Conservation (phyloP, 2,329 filamentous ascomycete genomes). For the Thelonectria blattea region DNA sequence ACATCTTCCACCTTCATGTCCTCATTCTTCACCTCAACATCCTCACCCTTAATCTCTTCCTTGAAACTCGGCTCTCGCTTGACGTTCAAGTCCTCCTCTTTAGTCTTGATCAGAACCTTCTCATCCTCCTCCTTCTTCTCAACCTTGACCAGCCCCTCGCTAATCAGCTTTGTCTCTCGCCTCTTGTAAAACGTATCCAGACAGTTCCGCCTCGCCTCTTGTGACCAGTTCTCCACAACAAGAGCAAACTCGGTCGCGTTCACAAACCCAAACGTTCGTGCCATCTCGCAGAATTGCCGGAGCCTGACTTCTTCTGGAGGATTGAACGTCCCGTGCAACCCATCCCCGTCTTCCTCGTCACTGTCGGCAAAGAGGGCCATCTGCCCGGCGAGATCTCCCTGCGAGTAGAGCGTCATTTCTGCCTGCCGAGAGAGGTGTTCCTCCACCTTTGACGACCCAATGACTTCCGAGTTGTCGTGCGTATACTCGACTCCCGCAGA, state of each 20-base stretch:
- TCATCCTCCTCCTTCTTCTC: slow-evolving; percentile 29
- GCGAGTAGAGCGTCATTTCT: slow-evolving; percentile 60
- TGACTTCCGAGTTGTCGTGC: slow-evolving; percentile 94
- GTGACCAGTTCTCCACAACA: slow-evolving; percentile 88
- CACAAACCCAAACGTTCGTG: slow-evolving; percentile 75
- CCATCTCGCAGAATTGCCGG: slow-evolving; percentile 92
- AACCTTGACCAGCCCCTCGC: slow-evolving; percentile 32
- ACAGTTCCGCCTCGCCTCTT: slow-evolving; percentile 78
- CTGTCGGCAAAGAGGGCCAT: slow-evolving; percentile 65
- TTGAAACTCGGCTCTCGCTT: slow-evolving; percentile 18
- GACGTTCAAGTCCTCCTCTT: slow-evolving; percentile 21
- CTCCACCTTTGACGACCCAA: slow-evolving; percentile 92
- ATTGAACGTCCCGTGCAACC: slow-evolving; percentile 59
- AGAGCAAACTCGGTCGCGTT: slow-evolving; percentile 85
- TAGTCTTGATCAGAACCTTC: slow-evolving; percentile 17
- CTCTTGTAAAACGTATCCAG: slow-evolving; percentile 80
- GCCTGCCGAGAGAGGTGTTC: slow-evolving; percentile 80
- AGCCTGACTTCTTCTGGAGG: slow-evolving; percentile 76
- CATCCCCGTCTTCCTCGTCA: slow-evolving; percentile 43
- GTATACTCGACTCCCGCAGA: slow-evolving; percentile 92
- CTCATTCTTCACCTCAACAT: slow-evolving; percentile 15
- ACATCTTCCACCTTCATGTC: slow-evolving; percentile 13
- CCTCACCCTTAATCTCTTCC: slow-evolving; percentile 18
- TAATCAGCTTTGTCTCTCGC: slow-evolving; percentile 60
- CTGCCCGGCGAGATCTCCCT: slow-evolving; percentile 54